Percentiles rank a stretch among this genome's conserved stretches.
Evolutionary conservation across 2,329 filamentous ascomycete species (phyloP).

Genomic region (Diatrype stigma): DNA sequence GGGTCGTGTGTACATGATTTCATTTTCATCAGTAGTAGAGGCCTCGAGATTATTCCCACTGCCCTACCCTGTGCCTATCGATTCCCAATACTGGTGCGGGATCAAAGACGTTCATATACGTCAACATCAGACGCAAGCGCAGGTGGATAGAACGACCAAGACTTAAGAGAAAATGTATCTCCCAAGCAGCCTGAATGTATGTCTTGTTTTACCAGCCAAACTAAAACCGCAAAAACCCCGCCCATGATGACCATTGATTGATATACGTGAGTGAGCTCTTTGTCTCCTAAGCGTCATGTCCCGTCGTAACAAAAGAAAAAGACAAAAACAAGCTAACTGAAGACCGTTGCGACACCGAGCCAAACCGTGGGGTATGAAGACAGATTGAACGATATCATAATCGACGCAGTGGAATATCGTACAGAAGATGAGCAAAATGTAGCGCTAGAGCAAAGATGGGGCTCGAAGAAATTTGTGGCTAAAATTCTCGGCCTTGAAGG

Average conservation of each 20-base stretch:
- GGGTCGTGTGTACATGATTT: too few relatives aligned
- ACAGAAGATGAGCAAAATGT: not conserved
- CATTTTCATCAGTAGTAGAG: too few relatives aligned
- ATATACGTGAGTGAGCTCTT: slow-evolving; percentile 17
- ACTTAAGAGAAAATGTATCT: slow-evolving; percentile 14
- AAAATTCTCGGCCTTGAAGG: not conserved
- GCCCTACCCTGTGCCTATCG: not conserved
- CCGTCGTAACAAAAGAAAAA: slow-evolving; percentile 20
- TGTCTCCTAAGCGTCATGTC: slow-evolving; percentile 17
- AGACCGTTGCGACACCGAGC: not conserved
- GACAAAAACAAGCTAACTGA: not conserved
- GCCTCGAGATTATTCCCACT: too few relatives aligned
- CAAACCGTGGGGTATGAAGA: not conserved
- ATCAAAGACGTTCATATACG: slow-evolving; percentile 9
- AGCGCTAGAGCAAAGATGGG: not conserved
- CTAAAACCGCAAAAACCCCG: slow-evolving; percentile 21
- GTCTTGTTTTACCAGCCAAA: slow-evolving; percentile 8
- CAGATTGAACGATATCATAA: not conserved
- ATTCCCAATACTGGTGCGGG: slow-evolving; percentile 12
- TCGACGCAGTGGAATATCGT: not conserved
- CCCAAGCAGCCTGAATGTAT: slow-evolving; percentile 5
- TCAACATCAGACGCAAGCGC: slow-evolving; percentile 16
- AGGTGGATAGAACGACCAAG: slow-evolving; percentile 6
- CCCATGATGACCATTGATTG: slow-evolving; percentile 17
- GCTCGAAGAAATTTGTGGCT: not conserved